Evolutionary conservation across 345 rosid genomes (phyloP).

Genomic region (Lumnitzera littorea): DNA sequence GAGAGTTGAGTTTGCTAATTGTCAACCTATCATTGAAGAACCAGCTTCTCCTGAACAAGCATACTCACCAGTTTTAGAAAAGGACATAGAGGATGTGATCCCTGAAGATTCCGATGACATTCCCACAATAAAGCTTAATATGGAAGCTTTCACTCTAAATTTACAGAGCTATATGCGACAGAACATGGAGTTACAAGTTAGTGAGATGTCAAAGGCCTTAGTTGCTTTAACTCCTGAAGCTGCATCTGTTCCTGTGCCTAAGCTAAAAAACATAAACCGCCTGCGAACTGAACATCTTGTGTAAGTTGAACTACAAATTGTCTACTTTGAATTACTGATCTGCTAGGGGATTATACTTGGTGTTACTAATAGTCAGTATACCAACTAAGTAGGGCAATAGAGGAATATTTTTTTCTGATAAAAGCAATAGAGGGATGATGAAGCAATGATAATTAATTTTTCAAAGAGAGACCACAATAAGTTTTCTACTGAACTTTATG

Average conservation of each 20-base stretch:
- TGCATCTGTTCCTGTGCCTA: slow-evolving; percentile 79
- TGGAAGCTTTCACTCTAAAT: slow-evolving; percentile 57
- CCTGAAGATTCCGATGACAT: slow-evolving; percentile 68
- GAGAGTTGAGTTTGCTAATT: slow-evolving; percentile 19
- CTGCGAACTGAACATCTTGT: slow-evolving; percentile 91
- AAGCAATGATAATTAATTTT: no score
- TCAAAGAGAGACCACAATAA: no score
- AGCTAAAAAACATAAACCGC: slow-evolving; percentile 74
- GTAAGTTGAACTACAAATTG: slow-evolving; percentile 36
- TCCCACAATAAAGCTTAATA: slow-evolving; percentile 68
- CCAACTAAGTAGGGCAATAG: no score
- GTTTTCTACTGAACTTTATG: no score
- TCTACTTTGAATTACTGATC: not conserved
- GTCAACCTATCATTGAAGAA: slow-evolving; percentile 79
- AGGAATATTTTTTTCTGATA: no score
- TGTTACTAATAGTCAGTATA: no score
- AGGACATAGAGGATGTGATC: slow-evolving; percentile 65
- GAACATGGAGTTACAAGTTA: slow-evolving; percentile 61
- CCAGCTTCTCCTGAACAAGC: slow-evolving; percentile 79
- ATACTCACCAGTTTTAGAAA: slow-evolving; percentile 27
- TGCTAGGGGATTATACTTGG: no score
- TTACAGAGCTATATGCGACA: slow-evolving; percentile 60
- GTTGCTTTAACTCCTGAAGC: slow-evolving; percentile 71
- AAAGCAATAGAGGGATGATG: no score
- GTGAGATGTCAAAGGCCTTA: slow-evolving; percentile 63